Evolutionary conservation across 176 grass and related monocot genomes (phyloP).

Genomic region (Eremochloa ophiuroides): DNA sequence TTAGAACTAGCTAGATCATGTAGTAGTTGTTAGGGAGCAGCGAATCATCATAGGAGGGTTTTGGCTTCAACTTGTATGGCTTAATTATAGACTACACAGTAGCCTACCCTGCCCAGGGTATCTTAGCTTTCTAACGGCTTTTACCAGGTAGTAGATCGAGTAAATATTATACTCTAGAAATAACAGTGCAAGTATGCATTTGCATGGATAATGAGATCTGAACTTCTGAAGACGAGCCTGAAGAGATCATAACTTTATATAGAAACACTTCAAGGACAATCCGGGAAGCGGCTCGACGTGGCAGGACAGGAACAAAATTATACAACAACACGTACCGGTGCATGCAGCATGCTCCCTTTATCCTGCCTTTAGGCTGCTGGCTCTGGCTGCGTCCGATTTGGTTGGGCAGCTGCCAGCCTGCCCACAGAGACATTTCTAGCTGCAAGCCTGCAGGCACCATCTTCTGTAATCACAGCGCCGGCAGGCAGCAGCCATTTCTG

Average conservation of each 20-base stretch:
- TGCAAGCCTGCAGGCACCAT: neutral
- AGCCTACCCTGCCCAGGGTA: neutral
- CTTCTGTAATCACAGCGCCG: neutral
- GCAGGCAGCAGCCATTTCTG: neutral
- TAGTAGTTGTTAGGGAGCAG: neutral
- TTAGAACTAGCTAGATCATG: neutral
- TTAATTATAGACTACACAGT: neutral
- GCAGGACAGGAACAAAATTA: conserved; percentile 5
- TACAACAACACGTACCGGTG: neutral
- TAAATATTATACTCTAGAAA: neutral
- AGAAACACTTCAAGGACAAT: neutral
- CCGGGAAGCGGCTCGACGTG: neutral
- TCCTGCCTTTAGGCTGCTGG: neutral
- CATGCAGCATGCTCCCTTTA: neutral
- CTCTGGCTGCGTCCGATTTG: neutral
- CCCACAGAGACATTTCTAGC: neutral
- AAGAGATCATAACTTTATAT: neutral
- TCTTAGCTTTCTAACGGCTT: neutral
- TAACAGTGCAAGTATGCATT: neutral
- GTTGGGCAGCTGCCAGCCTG: neutral
- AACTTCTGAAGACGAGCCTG: neutral
- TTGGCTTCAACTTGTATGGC: neutral
- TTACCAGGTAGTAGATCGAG: neutral
- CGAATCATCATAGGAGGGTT: neutral
- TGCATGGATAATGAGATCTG: neutral